Percentiles rank a stretch among this genome's conserved stretches.
phyloP scores from a whole-genome alignment of 2,329 filamentous ascomycete genomes.

The Thermoascus crustaceus region DNA sequence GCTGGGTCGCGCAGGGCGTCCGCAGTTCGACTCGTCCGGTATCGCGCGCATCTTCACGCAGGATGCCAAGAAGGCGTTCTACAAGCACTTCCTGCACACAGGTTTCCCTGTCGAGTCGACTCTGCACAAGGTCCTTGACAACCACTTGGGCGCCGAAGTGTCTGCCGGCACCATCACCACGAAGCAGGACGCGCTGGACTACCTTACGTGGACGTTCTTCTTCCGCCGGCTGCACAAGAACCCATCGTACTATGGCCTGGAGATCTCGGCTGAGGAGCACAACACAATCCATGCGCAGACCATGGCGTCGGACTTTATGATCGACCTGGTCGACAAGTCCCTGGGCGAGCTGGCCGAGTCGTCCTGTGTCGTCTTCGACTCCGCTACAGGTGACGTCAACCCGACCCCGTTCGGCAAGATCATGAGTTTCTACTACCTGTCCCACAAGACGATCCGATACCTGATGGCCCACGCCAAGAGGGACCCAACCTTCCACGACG shows the following conservation, averaged over 20 bases:
- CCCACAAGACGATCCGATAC: constrained; percentile 86
- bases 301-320: constrained; percentile 88
- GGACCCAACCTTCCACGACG: constrained; percentile 69
- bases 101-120: constrained; percentile 97
- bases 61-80: constrained; percentile 96
- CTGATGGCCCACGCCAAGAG: constrained; percentile 69
- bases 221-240: constrained; percentile 97
- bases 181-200: constrained; percentile 95
- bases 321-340: constrained; percentile 82
- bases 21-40: constrained; percentile 92
- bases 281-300: constrained; percentile 78
- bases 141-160: constrained; percentile 91
- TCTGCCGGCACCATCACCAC: constrained; percentile 86
- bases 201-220: constrained; percentile 99
- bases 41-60: constrained; percentile 97
- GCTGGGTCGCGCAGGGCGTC: constrained; percentile 88
- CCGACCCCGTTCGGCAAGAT: constrained; percentile 91
- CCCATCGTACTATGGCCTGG: constrained; percentile 91
- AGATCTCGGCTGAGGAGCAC: constrained; percentile 87
- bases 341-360: constrained; percentile 74
- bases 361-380: constrained; percentile 71
- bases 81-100: constrained; percentile 97
- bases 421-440: constrained; percentile 98
- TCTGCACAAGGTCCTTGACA: constrained; percentile 90
- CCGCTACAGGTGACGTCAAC: constrained; percentile 75